Evolutionary conservation across 306 rosid genomes (phyloP), one percentile per base, ranked within the genome.

Genomic region (Acacia confusa): DNA sequence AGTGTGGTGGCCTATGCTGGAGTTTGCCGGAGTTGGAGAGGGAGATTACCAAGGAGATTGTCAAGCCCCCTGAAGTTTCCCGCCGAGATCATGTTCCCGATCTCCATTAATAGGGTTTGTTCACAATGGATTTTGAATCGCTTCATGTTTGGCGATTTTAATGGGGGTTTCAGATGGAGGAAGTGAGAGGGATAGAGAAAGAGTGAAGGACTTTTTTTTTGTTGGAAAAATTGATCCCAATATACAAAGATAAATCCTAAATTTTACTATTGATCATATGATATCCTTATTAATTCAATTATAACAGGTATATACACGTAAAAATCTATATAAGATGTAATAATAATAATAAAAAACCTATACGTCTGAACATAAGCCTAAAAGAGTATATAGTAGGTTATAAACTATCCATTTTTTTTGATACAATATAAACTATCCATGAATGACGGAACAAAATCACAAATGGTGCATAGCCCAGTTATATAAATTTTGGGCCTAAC

Each of bases 1-100:
- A 91, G 78, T 82, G 99, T 96, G 7, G 97, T 93, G 64, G 94
- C 97, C 6, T 93, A 97, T 55, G 98, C 99, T 28, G 97, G 97
- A 19, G 99, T 96, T 0, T 93, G 99, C 82, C 91, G 98, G 78
- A 92, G 92, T 71, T 96, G 99, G 99, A 3, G 32, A 88, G 99
- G 24, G 75, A 81, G 20, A 86, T 92, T 76, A 91, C 94, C 1
- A 91, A 86, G 78, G 98, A 94, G 83, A 92, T 94, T 81, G 97
- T 96, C n/a, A 87, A 85, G 81, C 73, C 86, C 7, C 99, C 97
- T 4, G 92, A 94, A 43, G 74, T 90, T 58, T 94, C 98, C n/a
- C 6, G 81, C 94, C 0, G 85, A 68, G 83, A 60, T 96, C 36
- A 96, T 97, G 50, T 96, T 96, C 81, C 99, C 99, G 64, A 92